Evolutionary conservation across 192 early-diverging fungal species (phyloP).

Genomic region (Haplosporangium gracile): DNA sequence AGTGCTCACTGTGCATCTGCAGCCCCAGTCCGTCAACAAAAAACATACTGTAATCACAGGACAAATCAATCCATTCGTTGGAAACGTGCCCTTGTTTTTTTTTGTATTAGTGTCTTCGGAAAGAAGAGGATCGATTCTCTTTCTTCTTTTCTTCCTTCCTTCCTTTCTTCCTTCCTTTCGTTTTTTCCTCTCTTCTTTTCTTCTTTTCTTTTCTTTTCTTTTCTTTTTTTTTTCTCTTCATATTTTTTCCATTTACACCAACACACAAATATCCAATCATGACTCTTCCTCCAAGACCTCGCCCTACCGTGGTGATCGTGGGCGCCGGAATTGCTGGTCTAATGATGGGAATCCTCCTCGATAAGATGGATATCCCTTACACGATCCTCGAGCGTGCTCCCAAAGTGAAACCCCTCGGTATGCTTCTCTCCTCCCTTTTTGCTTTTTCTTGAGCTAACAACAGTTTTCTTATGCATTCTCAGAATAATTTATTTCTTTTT

Average conservation of each 20-base stretch:
- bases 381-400: slow-evolving; percentile 20
- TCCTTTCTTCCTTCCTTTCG: neutral
- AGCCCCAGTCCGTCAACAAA: neutral
- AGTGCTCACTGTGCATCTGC: neutral
- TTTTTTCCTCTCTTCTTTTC: too few relatives aligned
- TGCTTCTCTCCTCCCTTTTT: neutral
- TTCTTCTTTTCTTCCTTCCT: neutral
- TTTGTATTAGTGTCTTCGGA: neutral
- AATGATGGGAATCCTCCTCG: slow-evolving; percentile 23
- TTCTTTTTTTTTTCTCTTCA: neutral
- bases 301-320: slow-evolving; percentile 14
- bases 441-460: neutral
- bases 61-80: neutral
- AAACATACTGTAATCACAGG: neutral
- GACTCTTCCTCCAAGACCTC: neutral
- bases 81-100: neutral
- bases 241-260: neutral
- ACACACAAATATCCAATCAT: neutral
- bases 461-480: neutral
- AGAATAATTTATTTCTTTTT: neutral
- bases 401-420: slow-evolving; percentile 23
- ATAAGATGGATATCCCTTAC: slow-evolving; percentile 20
- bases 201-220: too few relatives aligned
- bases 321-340: slow-evolving; percentile 29
- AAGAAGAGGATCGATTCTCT: neutral